phyloP scores from a whole-genome alignment of 768 basidiomycete species.

The Tephrocybe sp. region DNA sequence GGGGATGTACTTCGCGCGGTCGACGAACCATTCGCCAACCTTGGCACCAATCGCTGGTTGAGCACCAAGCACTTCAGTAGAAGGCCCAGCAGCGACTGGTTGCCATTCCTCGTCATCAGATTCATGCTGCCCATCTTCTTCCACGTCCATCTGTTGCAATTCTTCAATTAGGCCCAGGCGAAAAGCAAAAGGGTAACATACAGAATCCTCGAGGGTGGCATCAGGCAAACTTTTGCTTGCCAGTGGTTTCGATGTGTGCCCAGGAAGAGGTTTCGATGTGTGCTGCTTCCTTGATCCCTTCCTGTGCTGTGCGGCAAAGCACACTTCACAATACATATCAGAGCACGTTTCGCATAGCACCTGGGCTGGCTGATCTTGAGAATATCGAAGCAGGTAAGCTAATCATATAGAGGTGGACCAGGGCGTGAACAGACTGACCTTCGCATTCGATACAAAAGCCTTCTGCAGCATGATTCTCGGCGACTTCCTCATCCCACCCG shows the following conservation, averaged over 20 bases:
- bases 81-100: conserved; percentile 31
- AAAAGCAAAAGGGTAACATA: not conserved
- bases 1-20: conserved; percentile 80
- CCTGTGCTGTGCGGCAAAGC: conserved; percentile 81
- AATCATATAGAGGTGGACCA: not conserved
- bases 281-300: conserved; percentile 79
- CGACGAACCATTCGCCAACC: conserved; percentile 85
- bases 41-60: conserved; percentile 60
- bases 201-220: conserved; percentile 7
- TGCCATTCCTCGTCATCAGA: conserved; percentile 47
- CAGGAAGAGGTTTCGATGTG: conserved; percentile 44
- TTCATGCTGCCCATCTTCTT: conserved; percentile 32
- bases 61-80: conserved; percentile 42
- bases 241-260: conserved; percentile 25
- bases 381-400: conserved; percentile 7
- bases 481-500: conserved; percentile 71
- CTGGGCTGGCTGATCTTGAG: conserved; percentile 79
- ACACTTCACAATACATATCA: conserved; percentile 82
- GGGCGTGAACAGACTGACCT: conserved; percentile 44
- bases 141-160: conserved; percentile 45
- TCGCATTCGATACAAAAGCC: conserved; percentile 86
- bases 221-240: conserved; percentile 20
- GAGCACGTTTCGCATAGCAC: conserved; percentile 69
- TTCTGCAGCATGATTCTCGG: conserved; percentile 45
- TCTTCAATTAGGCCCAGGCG: not conserved